These are phyloP conservation scores for Bauhinia variegata DNA, from an alignment of 306 rosid species.

Conservation along the genomic window DNA sequence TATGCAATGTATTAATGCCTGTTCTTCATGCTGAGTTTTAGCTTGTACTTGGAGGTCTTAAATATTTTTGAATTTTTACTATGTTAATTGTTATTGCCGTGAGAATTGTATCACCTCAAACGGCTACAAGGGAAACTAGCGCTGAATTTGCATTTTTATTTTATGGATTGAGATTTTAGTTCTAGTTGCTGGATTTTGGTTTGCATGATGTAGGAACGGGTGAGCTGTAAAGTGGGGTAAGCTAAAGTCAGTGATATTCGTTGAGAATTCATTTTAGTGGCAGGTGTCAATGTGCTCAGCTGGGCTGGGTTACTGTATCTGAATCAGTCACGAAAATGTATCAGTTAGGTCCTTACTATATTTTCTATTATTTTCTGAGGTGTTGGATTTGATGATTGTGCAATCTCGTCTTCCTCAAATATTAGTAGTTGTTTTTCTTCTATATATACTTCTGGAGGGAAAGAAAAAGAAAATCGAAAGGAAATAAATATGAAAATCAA, in stretches of 20 bases:
- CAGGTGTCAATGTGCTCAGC: background rate
- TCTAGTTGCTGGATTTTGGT: slow-evolving; percentile 23
- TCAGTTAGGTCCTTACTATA: background rate
- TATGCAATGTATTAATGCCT: slow-evolving; percentile 26
- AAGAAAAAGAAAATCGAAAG: background rate
- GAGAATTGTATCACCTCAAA: background rate
- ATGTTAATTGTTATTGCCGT: background rate
- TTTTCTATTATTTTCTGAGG: too few relatives aligned
- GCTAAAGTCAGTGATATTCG: slow-evolving; percentile 30
- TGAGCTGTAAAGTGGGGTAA: background rate
- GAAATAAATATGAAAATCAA: background rate
- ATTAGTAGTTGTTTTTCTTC: background rate
- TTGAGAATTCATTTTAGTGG: background rate
- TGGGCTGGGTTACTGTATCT: background rate
- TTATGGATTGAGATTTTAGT: slow-evolving; percentile 9
- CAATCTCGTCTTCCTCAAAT: background rate
- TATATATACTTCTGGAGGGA: background rate
- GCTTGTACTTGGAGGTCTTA: slow-evolving; percentile 12
- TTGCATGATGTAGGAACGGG: background rate
- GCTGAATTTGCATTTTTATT: slow-evolving; percentile 18
- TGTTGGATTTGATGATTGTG: too few relatives aligned
- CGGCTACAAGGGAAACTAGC: background rate
- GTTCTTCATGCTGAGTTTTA: slow-evolving; percentile 17
- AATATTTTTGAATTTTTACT: background rate
- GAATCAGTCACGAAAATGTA: slow-evolving; percentile 30